Percentiles rank a stretch among this genome's conserved stretches.
phyloP scores from a whole-genome alignment of 2,329 filamentous ascomycete genomes.

The Xylariaceae sp. region DNA sequence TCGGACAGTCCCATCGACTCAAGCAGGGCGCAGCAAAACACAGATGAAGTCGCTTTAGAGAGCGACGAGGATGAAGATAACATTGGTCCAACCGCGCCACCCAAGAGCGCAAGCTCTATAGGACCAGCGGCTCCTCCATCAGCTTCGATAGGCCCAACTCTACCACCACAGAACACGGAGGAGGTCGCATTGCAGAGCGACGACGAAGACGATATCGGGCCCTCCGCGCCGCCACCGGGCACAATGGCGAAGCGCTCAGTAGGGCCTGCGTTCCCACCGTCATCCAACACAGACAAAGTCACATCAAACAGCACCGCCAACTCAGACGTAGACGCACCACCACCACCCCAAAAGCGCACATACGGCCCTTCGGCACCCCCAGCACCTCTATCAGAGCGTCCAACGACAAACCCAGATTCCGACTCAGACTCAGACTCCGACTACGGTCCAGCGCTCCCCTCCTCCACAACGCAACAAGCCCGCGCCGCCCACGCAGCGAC shows the following conservation, averaged over 20 bases:
- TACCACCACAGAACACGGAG: constrained; percentile 31
- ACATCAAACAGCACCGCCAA: constrained; percentile 19
- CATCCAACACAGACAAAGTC: constrained; percentile 22
- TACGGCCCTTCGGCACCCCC: constrained; percentile 43
- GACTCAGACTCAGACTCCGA: constrained; percentile 44
- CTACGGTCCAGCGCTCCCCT: constrained; percentile 58
- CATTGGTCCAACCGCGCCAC: constrained; percentile 21
- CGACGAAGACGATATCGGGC: constrained; percentile 29
- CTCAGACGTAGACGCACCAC: constrained; percentile 20
- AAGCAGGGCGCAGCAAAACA: constrained; percentile 33
- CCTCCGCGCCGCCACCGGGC: constrained; percentile 15
- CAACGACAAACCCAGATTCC: constrained; percentile 29
- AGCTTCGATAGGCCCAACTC: constrained; percentile 6
- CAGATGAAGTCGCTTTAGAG: constrained; percentile 34
- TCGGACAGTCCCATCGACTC: constrained; percentile 33
- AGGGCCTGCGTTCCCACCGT: constrained; percentile 14
- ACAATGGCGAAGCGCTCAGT: constrained; percentile 16
- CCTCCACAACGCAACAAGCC: constrained; percentile 32
- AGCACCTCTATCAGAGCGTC: constrained; percentile 37
- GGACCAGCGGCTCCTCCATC: constrained; percentile 9
- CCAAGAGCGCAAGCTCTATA: constrained; percentile 9
- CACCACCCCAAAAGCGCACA: constrained; percentile 27
- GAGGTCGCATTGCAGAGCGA: constrained; percentile 45
- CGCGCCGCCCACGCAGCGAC: constrained; percentile 28
- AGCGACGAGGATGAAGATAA: constrained; percentile 26